These are phyloP conservation scores for Stromatinia cepivora DNA, from an alignment of 2,329 filamentous ascomycete genomes.

Conservation along the genomic window DNA sequence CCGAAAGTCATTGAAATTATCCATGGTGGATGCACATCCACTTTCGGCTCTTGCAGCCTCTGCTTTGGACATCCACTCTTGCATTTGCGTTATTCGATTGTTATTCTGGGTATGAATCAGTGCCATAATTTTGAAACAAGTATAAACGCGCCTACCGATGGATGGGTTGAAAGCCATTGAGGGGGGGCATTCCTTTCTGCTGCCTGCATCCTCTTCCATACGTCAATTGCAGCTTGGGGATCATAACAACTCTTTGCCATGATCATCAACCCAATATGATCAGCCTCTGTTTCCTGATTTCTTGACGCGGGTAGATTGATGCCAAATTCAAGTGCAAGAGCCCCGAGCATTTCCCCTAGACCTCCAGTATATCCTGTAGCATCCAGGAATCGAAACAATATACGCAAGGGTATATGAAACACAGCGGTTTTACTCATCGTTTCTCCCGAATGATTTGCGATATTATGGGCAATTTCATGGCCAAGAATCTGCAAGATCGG, in stretches of 20 bases:
- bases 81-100: conserved; percentile 64
- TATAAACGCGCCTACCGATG: conserved; percentile 54
- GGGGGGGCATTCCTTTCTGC: conserved; percentile 55
- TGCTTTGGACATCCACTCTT: conserved; percentile 61
- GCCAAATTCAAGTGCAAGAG: conserved; percentile 54
- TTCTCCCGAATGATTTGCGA: conserved; percentile 68
- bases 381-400: conserved; percentile 43
- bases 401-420: conserved; percentile 44
- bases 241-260: conserved; percentile 80
- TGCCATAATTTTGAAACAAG: neutral
- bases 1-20: conserved; percentile 15
- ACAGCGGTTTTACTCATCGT: conserved; percentile 47
- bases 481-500: conserved; percentile 72
- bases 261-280: conserved; percentile 79
- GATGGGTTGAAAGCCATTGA: conserved; percentile 76
- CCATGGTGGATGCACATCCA: conserved; percentile 47
- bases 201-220: conserved; percentile 68
- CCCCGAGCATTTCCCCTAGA: conserved; percentile 33
- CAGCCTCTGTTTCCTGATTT: conserved; percentile 73
- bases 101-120: conserved; percentile 49
- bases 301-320: conserved; percentile 68
- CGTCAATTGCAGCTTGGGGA: conserved; percentile 62
- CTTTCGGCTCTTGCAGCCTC: conserved; percentile 54
- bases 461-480: conserved; percentile 78
- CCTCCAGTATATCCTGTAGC: conserved; percentile 32